Evolutionary conservation across 2,329 filamentous ascomycete genomes (phyloP).

Genomic region (Alternaria metachromatica): DNA sequence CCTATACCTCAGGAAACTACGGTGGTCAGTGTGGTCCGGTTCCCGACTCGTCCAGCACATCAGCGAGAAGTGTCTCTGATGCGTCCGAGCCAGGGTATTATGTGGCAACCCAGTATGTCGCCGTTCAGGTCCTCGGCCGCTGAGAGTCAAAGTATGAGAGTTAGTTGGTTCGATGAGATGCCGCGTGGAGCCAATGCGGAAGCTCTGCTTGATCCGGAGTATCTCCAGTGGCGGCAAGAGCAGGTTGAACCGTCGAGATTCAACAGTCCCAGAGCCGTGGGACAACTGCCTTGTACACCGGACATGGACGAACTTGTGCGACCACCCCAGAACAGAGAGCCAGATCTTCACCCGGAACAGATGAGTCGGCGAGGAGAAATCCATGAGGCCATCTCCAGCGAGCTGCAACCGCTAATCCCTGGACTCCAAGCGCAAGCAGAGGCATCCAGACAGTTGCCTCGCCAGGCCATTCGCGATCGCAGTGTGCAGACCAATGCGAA

Average conservation of each 20-base stretch:
- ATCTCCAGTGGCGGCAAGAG: background rate
- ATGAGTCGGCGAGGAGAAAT: background rate
- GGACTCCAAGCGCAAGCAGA: background rate
- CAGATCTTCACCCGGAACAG: background rate
- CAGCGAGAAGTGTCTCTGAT: background rate
- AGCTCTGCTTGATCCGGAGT: background rate
- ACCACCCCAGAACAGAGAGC: background rate
- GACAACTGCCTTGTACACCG: background rate
- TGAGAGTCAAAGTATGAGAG: background rate
- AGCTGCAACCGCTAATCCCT: background rate
- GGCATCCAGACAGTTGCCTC: background rate
- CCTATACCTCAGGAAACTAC: no score
- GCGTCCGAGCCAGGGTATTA: background rate
- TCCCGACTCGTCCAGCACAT: no score
- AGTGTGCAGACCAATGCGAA: background rate
- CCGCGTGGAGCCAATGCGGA: background rate
- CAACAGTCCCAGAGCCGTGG: background rate
- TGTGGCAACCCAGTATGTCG: background rate
- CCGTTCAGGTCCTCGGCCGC: background rate
- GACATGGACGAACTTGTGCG: background rate
- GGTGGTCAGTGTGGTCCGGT: no score
- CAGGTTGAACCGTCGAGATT: background rate
- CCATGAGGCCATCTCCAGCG: background rate
- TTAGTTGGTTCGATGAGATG: background rate
- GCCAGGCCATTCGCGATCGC: background rate